Base-by-base conservation (phyloP, 2,329 filamentous ascomycete genomes). In the Colletotrichum zoysiae region DNA sequence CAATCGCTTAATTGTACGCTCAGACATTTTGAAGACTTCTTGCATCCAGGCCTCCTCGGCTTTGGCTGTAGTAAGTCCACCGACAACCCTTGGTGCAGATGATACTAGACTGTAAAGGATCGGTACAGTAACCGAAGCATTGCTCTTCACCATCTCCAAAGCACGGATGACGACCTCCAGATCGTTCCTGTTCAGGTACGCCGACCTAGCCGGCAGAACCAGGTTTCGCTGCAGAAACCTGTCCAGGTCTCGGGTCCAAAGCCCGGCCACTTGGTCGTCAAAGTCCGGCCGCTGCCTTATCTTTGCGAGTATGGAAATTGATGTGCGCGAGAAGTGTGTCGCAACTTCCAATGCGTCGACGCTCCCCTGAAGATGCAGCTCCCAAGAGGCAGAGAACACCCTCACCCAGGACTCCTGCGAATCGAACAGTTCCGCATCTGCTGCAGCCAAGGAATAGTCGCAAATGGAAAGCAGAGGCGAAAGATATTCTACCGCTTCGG, bases 191-290 rank as follows among this genome's bases (percentile, higher is more conserved):
- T 82, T 83, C 20, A 86, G 73, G 68, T 86, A 90, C 1, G 80
- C 78, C 1, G 84, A 82, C 68, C 86, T 83, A 0, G 86, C 84
- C 0, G 88, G 87, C 2, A 87, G 81, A 57, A 89, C 83, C 67
- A 90, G 79, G 74, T 84, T 87, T 42, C 82, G 82, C 56, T 84
- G 83, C 75, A 89, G 79, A 60, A 90, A 87, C 2, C 78, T 81
- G 61, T 84, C 82, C 1, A 90, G 78, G 55, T 86, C 84, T 4
- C 77, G 76, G 1, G 79, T 78, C 88, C 88, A 90, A 5, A 77
- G 77, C 4, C 77, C 76, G 63, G 76, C 77, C 23, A 78, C 77
- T n/a, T 73, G 69, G 9, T 74, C 62, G 11, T 77, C 76, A n/a
- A 77, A 67, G 2, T 67, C 67, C 35, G 75, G 73, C 26, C 74